These are phyloP conservation scores for Magnusiomyces tetraspermus DNA, from an alignment of 1,139 yeast species.

Conservation along the genomic window DNA sequence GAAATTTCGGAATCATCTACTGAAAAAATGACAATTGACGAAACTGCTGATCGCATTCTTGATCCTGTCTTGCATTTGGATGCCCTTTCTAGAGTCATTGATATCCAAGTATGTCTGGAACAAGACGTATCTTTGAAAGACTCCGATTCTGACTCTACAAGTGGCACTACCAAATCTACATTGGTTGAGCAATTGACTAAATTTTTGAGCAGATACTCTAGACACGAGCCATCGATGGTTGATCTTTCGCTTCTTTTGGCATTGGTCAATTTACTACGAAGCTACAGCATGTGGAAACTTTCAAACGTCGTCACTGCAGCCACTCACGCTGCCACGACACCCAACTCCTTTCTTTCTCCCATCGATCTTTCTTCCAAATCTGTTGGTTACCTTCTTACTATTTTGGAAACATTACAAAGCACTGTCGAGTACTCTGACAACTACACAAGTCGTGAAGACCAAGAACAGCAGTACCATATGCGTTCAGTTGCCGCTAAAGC, in stretches of 20 bases:
- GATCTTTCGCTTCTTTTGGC: constrained; percentile 11
- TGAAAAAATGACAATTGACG: constrained; percentile 10
- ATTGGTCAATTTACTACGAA: constrained; percentile 17
- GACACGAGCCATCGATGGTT: constrained; percentile 2
- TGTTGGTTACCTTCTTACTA: constrained; percentile 7
- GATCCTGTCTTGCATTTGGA: constrained; percentile 17
- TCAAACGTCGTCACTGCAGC: constrained; percentile 15
- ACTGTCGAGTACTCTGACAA: constrained; percentile 11
- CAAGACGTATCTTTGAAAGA: constrained; percentile 12
- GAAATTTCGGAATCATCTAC: constrained; percentile 1
- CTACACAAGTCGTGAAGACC: too few species aligned
- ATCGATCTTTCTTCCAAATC: constrained; percentile 10
- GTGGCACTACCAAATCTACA: too few species aligned
- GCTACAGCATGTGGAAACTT: constrained; percentile 21
- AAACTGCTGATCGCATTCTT: constrained; percentile 10
- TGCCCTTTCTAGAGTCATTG: constrained; percentile 16
- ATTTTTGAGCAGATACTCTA: constrained; percentile 2
- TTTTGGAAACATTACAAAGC: constrained; percentile 12
- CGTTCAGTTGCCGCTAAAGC: constrained; percentile 14
- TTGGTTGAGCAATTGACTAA: neutral
- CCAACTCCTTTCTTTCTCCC: neutral
- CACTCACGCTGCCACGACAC: constrained; percentile 2
- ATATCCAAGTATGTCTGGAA: constrained; percentile 17
- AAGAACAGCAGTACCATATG: too few species aligned
- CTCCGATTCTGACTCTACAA: constrained; percentile 11